These are phyloP conservation scores for Aethionema arabicum DNA, from an alignment of 345 rosid genomes.

Conservation along the genomic window DNA sequence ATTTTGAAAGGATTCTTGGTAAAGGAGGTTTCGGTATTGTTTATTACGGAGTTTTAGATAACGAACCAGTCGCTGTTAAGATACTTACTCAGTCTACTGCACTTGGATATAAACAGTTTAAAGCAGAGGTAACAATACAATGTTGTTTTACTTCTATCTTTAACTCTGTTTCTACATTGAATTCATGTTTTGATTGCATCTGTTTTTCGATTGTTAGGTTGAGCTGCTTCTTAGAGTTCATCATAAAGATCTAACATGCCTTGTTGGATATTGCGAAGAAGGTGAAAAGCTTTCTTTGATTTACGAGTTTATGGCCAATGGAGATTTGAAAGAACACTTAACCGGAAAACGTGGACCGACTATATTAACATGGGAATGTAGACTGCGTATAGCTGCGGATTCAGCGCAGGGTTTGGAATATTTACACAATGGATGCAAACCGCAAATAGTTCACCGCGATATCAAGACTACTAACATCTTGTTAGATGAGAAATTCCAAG, in stretches of 20 bases:
- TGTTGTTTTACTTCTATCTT: not conserved
- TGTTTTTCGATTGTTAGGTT: constrained; percentile 34
- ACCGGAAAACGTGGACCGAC: constrained; percentile 35
- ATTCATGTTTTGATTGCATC: constrained; percentile 1
- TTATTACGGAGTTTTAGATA: constrained; percentile 38
- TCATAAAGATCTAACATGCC: constrained; percentile 45
- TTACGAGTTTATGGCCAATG: constrained; percentile 60
- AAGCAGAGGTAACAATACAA: constrained; percentile 28
- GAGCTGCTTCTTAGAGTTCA: constrained; percentile 45
- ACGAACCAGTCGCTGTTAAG: constrained; percentile 44
- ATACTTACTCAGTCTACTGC: constrained; percentile 38
- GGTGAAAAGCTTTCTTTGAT: constrained; percentile 41
- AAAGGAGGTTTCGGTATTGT: constrained; percentile 55
- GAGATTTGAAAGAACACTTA: constrained; percentile 47
- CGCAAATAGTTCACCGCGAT: constrained; percentile 58
- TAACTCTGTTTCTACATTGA: not conserved
- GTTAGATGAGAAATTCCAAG: constrained; percentile 52
- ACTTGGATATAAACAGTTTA: constrained; percentile 44
- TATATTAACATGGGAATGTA: constrained; percentile 48
- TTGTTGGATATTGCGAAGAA: constrained; percentile 58
- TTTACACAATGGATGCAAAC: constrained; percentile 58
- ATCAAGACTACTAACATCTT: constrained; percentile 59
- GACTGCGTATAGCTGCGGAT: constrained; percentile 50
- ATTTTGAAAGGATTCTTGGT: constrained; percentile 44
- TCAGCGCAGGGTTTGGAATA: constrained; percentile 55